Conservation (phyloP, 1,139 yeast species). For the Hemisphaericaspora xylofermentans region DNA sequence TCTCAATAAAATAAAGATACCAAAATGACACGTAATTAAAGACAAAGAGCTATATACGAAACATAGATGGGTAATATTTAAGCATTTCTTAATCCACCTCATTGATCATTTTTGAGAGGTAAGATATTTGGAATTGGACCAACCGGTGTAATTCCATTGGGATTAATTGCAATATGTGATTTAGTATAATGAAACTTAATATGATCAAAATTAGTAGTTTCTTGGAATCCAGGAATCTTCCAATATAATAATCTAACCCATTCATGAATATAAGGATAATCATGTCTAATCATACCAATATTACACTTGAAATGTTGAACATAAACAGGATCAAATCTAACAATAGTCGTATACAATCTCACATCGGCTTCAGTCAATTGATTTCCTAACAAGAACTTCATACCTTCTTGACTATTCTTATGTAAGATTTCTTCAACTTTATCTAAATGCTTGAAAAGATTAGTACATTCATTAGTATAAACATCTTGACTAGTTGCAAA, state of each 20-base stretch:
- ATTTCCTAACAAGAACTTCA: conserved; percentile 57
- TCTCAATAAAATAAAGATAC: too few relatives aligned
- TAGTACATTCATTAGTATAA: conserved; percentile 69
- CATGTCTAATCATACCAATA: conserved; percentile 73
- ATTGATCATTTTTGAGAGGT: too few relatives aligned
- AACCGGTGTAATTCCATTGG: conserved; percentile 77
- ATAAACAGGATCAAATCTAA: conserved; percentile 88
- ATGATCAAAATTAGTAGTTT: conserved; percentile 84
- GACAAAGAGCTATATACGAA: too few relatives aligned
- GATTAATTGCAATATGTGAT: conserved; percentile 79
- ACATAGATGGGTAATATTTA: too few relatives aligned
- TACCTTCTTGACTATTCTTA: conserved; percentile 37
- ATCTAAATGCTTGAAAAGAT: conserved; percentile 70
- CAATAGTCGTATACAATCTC: conserved; percentile 71
- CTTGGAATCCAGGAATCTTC: conserved; percentile 73
- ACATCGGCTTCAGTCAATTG: conserved; percentile 86
- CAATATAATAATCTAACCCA: conserved; percentile 87
- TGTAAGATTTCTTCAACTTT: conserved; percentile 67
- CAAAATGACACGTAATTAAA: too few relatives aligned
- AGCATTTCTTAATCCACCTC: too few relatives aligned
- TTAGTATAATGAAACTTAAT: conserved; percentile 87
- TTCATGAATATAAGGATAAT: conserved; percentile 73
- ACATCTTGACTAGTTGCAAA: conserved; percentile 84
- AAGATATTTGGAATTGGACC: conserved; percentile 84
- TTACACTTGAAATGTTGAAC: conserved; percentile 96